Evolutionary conservation across 371 early-diverging fungal species (phyloP).

Genomic region (Ecytonucleospora hepatopenaei): DNA sequence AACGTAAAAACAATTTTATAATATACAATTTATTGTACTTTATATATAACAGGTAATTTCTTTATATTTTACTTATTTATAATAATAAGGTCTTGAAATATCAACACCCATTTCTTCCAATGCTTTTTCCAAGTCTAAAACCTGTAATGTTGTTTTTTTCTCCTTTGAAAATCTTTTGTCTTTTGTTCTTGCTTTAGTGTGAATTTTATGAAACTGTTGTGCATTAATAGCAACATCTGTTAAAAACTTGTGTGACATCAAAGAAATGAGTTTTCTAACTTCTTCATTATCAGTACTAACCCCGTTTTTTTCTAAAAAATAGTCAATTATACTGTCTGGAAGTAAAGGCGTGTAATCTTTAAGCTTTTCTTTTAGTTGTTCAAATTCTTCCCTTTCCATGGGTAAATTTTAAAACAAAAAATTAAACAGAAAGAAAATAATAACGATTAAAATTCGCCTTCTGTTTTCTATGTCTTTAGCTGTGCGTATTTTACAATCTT

Average conservation of each 20-base stretch:
- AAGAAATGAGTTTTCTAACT: constrained; percentile 54
- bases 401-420: constrained; percentile 2
- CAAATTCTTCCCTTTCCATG: no score
- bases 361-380: constrained; percentile 52
- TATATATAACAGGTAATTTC: background rate
- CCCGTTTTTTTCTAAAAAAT: constrained; percentile 77
- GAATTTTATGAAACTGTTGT: constrained; percentile 57
- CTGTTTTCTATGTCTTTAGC: background rate
- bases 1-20: no score
- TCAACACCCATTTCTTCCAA: constrained; percentile 56
- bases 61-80: constrained; percentile 37
- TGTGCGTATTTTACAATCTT: background rate
- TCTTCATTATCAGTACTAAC: constrained; percentile 65
- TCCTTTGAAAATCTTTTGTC: constrained; percentile 56
- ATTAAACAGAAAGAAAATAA: background rate
- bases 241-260: constrained; percentile 56
- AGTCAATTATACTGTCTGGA: constrained; percentile 87
- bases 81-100: constrained; percentile 54
- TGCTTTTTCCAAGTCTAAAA: constrained; percentile 56
- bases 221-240: constrained; percentile 53
- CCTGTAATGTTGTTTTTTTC: constrained; percentile 55
- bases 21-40: background rate
- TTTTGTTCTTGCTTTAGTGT: constrained; percentile 54
- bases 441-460: background rate
- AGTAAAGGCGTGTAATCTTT: constrained; percentile 58